Evolutionary conservation across 805 yeast genomes (phyloP).

Genomic region (Yamadazyma philogaea): DNA sequence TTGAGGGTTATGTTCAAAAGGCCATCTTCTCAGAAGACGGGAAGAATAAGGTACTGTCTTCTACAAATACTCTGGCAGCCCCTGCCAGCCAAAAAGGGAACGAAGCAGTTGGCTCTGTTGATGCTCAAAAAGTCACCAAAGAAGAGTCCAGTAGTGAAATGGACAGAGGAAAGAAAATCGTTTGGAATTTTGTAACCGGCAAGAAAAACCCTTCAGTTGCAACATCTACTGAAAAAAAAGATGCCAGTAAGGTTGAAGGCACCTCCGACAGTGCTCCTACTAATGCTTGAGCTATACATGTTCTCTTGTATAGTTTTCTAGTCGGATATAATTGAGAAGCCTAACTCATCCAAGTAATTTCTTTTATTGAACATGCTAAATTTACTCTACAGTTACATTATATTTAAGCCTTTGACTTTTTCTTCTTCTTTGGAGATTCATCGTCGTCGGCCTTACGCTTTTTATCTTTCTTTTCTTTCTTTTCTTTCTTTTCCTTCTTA

Average conservation of each 20-base stretch:
- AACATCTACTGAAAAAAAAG: not conserved
- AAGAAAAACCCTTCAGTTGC: conserved; percentile 8
- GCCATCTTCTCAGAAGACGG: conserved; percentile 57
- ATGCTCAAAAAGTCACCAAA: conserved; percentile 35
- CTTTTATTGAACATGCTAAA: conserved; percentile 11
- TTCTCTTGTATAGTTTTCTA: conserved; percentile 21
- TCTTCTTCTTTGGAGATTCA: conserved; percentile 39
- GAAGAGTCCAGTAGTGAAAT: conserved; percentile 55
- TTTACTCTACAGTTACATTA: conserved; percentile 10
- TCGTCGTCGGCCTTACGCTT: conserved; percentile 30
- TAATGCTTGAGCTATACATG: conserved; percentile 8
- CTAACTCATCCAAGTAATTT: not conserved
- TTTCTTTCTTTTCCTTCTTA: conserved; percentile 31
- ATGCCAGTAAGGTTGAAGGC: conserved; percentile 25
- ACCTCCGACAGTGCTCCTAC: not conserved
- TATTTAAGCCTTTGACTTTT: conserved; percentile 44
- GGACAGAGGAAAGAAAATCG: conserved; percentile 19
- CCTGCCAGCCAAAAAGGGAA: conserved; percentile 61
- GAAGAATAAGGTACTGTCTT: conserved; percentile 59
- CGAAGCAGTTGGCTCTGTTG: conserved; percentile 37
- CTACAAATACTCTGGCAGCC: conserved; percentile 56
- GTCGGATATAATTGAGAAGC: not conserved
- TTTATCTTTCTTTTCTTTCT: conserved; percentile 32
- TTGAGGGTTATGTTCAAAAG: conserved; percentile 50
- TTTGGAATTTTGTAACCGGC: conserved; percentile 13